Evolutionary conservation across 2,329 filamentous ascomycete genomes (phyloP).

Genomic region (Fusarium succisae): DNA sequence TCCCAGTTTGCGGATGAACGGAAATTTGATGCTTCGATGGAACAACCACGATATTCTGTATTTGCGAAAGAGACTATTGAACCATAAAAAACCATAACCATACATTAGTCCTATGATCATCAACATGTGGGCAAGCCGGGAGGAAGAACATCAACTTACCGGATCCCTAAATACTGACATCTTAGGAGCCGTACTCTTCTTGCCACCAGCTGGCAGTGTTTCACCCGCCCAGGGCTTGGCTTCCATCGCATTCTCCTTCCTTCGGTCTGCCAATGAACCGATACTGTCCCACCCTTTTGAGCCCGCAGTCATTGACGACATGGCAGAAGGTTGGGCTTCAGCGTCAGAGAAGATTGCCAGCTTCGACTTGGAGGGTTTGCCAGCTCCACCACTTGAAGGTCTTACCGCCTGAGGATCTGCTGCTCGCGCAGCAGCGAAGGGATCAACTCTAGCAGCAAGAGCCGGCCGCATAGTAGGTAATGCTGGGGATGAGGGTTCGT

Average conservation of each 20-base stretch:
- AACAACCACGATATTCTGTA: slow-evolving; percentile 74
- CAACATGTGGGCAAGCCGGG: slow-evolving; percentile 73
- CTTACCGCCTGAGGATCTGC: slow-evolving; percentile 73
- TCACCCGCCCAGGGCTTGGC: slow-evolving; percentile 92
- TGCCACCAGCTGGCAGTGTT: slow-evolving; percentile 86
- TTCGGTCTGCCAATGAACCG: slow-evolving; percentile 83
- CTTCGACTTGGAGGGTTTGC: slow-evolving; percentile 79
- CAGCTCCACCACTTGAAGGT: slow-evolving; percentile 58
- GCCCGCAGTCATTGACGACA: slow-evolving; percentile 60
- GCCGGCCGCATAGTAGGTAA: slow-evolving; percentile 84
- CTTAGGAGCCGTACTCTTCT: slow-evolving; percentile 77
- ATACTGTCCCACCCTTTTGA: slow-evolving; percentile 92
- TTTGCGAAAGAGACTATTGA: slow-evolving; percentile 67
- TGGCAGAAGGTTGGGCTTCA: slow-evolving; percentile 66
- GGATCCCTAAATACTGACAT: slow-evolving; percentile 94
- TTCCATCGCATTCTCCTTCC: slow-evolving; percentile 91
- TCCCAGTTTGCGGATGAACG: slow-evolving; percentile 83
- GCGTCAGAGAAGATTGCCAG: slow-evolving; percentile 91
- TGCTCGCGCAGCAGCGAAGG: slow-evolving; percentile 70
- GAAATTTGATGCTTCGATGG: slow-evolving; percentile 80
- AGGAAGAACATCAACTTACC: slow-evolving; percentile 66
- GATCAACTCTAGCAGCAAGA: slow-evolving; percentile 85
- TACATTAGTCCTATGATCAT: slow-evolving; percentile 97
- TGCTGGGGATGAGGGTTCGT: slow-evolving; percentile 84
- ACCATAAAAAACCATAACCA: slow-evolving; percentile 53